Base-by-base conservation (phyloP, 768 basidiomycete genomes). In the Sistotremastrum niveocremeum region DNA sequence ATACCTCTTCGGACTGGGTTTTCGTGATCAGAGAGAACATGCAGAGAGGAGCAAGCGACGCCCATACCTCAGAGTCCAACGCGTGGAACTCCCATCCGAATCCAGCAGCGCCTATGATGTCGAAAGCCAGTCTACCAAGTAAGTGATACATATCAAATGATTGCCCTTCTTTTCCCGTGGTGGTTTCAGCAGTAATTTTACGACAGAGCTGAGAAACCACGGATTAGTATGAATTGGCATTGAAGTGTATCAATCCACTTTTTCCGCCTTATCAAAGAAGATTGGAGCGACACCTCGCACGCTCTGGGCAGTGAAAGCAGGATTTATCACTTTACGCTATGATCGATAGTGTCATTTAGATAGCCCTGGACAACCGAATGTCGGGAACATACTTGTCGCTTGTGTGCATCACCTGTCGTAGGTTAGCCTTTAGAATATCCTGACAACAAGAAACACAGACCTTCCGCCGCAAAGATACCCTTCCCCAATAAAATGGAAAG, bases 71-170 rank as follows among this genome's bases (percentile, higher is more conserved):
- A 43, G 70, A 66, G 41, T 68, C 59, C 3, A 77, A 54, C 2
- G 74, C 63, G 37, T 68, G 61, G 56, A 77, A 77, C 33, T 67
- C 59, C 49, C 76, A 73, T 49, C 72, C 66, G 35, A 77, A 72
- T 4, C 71, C 72, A 4, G 77, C 70, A 6, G 77, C 61, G 7
- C 78, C 79, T 41, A 81, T 77, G 7, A 78, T 67, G 51, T 82
- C 79, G 46, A 82, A 74, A 1, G 77, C 72, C 0, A 73, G 70
- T 30, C 77, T 71, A 8, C 73, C 73, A n/a, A 78, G 55, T 73
- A 76, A 81, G 46, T 71, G 69, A 28, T 68, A 60, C 20, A 78
- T 63, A 49, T 81, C 76, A 44, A 81, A 20, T 20, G 20, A 20
- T 20, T 56, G 5, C 58, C 57, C 11, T 46, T 49, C 32, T 54